Conservation (phyloP, 768 basidiomycete genomes). For the Lenzites betulinus region DNA sequence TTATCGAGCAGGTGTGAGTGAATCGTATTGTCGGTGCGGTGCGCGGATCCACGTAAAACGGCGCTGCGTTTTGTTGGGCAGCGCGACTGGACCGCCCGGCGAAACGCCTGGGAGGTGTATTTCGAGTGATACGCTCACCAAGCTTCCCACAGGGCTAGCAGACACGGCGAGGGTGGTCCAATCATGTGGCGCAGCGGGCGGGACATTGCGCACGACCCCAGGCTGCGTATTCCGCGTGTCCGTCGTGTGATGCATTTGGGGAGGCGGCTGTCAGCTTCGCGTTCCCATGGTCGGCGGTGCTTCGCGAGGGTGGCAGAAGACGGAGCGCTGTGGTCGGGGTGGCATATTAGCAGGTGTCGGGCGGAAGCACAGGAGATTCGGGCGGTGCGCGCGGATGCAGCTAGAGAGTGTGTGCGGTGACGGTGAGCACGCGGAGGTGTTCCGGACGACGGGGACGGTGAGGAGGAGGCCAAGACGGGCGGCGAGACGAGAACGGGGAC, state of each 20-base stretch:
- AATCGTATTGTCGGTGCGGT: neutral
- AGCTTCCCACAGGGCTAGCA: slow-evolving; percentile 9
- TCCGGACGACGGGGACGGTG: neutral
- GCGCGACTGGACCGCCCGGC: neutral
- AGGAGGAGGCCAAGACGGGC: neutral
- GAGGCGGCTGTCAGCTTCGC: slow-evolving; percentile 20
- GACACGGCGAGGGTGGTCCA: slow-evolving; percentile 8
- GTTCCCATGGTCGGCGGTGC: slow-evolving; percentile 16
- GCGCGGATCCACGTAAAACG: neutral
- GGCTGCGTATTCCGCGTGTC: slow-evolving; percentile 13
- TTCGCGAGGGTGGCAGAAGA: slow-evolving; percentile 1
- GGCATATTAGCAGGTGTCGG: neutral
- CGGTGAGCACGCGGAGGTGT: neutral
- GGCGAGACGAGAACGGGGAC: neutral
- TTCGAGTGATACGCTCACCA: neutral
- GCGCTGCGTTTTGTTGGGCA: neutral
- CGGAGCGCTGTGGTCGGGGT: slow-evolving; percentile 10
- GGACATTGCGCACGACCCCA: slow-evolving; percentile 16
- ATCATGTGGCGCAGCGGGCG: slow-evolving; percentile 18
- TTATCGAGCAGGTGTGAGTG: neutral
- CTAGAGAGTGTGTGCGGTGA: neutral
- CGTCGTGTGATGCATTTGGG: slow-evolving; percentile 16
- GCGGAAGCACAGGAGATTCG: neutral
- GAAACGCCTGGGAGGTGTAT: neutral
- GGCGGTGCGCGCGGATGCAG: neutral